Percentiles rank a stretch among this genome's conserved stretches.
These are phyloP conservation scores for Sequoiadendron giganteum DNA, from an alignment of 75 land plant genomes.

Conservation along the genomic window DNA sequence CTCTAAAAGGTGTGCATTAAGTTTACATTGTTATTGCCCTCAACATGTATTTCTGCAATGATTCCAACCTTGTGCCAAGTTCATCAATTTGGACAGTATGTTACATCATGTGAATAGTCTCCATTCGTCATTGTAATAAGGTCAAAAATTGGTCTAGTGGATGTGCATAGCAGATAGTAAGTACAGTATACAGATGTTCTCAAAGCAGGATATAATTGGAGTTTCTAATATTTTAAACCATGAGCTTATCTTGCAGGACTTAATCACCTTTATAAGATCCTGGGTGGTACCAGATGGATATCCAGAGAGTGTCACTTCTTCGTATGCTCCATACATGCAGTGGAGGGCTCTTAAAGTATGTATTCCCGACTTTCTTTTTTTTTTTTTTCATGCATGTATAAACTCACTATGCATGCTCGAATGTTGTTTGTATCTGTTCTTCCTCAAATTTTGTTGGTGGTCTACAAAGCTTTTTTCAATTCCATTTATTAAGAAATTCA, in stretches of 20 bases:
- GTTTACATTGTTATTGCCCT: background rate
- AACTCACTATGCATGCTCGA: background rate
- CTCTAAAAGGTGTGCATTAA: background rate
- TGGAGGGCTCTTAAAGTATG: constrained; percentile 97
- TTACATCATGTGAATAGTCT: background rate
- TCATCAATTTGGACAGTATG: background rate
- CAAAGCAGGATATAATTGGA: background rate
- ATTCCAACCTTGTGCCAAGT: background rate
- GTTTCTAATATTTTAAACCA: background rate
- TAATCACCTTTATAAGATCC: constrained; percentile 77
- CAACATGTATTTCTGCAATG: background rate
- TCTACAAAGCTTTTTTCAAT: background rate
- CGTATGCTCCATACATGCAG: constrained; percentile 96
- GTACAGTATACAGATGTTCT: background rate
- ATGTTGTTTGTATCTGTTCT: background rate
- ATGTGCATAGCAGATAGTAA: background rate
- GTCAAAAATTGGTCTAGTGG: background rate
- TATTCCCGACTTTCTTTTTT: background rate
- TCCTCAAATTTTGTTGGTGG: background rate
- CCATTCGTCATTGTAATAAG: background rate
- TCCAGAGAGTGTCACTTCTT: constrained; percentile 89
- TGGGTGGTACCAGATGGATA: constrained; percentile 96
- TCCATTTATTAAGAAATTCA: background rate
- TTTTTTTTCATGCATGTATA: background rate
- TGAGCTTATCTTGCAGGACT: constrained; percentile 51